Percentiles rank a stretch among this genome's conserved stretches.
Conservation (phyloP, 441 rosid species). For the Isatis lusitanica region DNA sequence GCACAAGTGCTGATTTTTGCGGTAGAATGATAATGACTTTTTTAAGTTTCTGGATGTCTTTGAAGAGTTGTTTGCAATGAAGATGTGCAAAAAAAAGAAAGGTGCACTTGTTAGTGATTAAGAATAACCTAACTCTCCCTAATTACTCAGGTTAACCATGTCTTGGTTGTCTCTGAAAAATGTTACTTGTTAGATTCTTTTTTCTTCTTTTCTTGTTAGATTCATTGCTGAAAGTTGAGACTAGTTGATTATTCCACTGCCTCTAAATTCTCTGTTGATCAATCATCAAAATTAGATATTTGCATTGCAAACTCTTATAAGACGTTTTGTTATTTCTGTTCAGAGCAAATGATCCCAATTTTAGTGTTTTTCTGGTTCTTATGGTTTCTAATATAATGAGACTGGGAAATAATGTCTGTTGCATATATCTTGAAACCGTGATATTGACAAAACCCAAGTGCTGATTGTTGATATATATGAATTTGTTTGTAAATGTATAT, state of each 20-base stretch:
- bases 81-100: background rate
- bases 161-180: background rate
- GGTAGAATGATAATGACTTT: background rate
- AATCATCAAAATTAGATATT: background rate
- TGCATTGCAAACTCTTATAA: background rate
- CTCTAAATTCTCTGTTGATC: background rate
- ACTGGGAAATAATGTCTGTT: background rate
- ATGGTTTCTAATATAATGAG: background rate
- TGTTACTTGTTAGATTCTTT: slow-evolving; percentile 16
- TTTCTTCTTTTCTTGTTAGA: background rate
- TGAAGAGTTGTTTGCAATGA: background rate
- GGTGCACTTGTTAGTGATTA: background rate
- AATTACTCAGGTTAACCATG: background rate
- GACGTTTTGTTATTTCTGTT: background rate
- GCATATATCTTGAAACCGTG: background rate
- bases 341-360: background rate
- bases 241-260: background rate
- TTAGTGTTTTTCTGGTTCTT: background rate
- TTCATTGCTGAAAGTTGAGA: background rate
- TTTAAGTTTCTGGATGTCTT: background rate
- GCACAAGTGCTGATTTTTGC: background rate
- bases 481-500: background rate
- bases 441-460: background rate
- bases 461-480: background rate
- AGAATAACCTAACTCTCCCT: background rate